Percentiles rank a stretch among this genome's conserved stretches.
Evolutionary conservation across 495 filamentous ascomycete species (phyloP).

Genomic region (Barbatosphaeria neglecta): DNA sequence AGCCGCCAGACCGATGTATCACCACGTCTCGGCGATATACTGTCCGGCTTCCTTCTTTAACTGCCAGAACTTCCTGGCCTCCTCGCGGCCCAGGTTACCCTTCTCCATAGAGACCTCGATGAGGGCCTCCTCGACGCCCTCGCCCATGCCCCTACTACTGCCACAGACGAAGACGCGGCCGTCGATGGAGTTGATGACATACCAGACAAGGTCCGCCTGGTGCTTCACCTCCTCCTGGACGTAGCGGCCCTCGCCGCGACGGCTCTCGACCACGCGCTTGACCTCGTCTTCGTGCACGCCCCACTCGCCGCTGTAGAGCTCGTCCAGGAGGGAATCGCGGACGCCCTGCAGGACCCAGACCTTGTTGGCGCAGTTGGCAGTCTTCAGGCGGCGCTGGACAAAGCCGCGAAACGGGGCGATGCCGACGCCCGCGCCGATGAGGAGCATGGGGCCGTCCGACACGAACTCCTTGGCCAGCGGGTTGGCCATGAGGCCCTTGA

Average conservation of each 20-base stretch:
- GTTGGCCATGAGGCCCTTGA: conserved; percentile 97
- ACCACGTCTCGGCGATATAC: conserved; percentile 75
- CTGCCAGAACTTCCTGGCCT: conserved; percentile 67
- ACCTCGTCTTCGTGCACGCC: conserved; percentile 87
- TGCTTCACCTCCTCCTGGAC: conserved; percentile 77
- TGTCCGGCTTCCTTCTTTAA: conserved; percentile 75
- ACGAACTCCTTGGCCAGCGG: conserved; percentile 82
- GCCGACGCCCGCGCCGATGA: conserved; percentile 93
- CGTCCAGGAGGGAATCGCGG: conserved; percentile 81
- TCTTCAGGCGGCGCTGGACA: conserved; percentile 86
- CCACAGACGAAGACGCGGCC: conserved; percentile 94
- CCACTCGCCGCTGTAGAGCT: conserved; percentile 93
- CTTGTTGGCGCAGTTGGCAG: conserved; percentile 96
- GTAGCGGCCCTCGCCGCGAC: conserved; percentile 63
- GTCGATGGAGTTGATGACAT: conserved; percentile 84
- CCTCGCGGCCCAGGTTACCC: conserved; percentile 60
- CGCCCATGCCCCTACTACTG: conserved; percentile 89
- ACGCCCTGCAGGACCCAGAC: conserved; percentile 99
- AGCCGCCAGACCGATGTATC: conserved; percentile 2
- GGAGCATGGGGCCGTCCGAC: conserved; percentile 88
- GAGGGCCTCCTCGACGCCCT: conserved; percentile 78
- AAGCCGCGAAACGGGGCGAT: conserved; percentile 96
- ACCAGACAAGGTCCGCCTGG: conserved; percentile 94
- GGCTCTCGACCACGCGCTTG: conserved; percentile 84
- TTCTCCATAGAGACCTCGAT: conserved; percentile 72